Evolutionary conservation across 2,329 filamentous ascomycete genomes (phyloP).

Genomic region (Botrytis aclada): DNA sequence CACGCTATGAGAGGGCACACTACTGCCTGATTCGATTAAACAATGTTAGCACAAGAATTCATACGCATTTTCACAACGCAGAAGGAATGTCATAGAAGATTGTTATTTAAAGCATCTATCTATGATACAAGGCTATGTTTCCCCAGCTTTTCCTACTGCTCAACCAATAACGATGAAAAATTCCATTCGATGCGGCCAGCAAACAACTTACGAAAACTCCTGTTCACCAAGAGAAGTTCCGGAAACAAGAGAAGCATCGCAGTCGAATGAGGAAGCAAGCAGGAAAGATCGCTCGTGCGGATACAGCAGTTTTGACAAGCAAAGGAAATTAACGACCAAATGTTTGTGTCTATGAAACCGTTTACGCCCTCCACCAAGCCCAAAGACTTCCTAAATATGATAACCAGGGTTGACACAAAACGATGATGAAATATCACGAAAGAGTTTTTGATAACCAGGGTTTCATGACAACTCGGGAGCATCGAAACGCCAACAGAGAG

Average conservation of each 20-base stretch:
- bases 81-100: not conserved
- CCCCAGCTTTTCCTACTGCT: not conserved
- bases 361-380: constrained; percentile 5
- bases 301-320: not conserved
- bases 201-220: not conserved
- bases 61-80: not conserved
- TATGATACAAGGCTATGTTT: not conserved
- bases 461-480: not conserved
- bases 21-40: not conserved
- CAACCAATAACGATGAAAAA: not conserved
- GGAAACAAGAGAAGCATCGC: not conserved
- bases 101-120: constrained; percentile 1
- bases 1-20: no score
- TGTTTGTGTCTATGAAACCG: not conserved
- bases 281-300: not conserved
- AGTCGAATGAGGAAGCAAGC: not conserved
- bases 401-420: not conserved
- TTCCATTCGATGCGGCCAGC: not conserved
- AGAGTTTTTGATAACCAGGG: not conserved
- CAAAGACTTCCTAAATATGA: constrained; percentile 14
- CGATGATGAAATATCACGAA: not conserved
- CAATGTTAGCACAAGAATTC: not conserved
- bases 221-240: not conserved
- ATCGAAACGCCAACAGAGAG: constrained; percentile 15
- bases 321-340: not conserved